Base-by-base conservation (phyloP, 192 early-diverging fungal species). In the Rhizophagus sp. region DNA sequence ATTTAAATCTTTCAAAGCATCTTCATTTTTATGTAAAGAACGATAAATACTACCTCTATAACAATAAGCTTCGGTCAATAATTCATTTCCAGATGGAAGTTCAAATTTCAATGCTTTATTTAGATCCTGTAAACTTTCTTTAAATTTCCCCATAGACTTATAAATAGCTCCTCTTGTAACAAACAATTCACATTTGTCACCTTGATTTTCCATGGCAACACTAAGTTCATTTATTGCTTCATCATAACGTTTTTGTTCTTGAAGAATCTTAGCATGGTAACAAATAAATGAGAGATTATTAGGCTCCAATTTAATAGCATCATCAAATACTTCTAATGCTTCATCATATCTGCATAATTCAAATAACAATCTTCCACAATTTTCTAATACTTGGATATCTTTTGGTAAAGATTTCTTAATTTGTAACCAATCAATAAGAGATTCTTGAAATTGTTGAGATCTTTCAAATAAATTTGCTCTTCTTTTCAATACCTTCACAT, bases 1-100 rank as follows among this genome's bases (percentile, higher is more conserved):
- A 47, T 76, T 76, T 22, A 76, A 76, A 76, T 76, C 74, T 24
- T n/a, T 39, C 44, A 76, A 76, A 39, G 74, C 74, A 3, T 61
- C 30, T 1, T 76, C 17, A 7, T 62, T 24, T 9, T 62, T 22
- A 39, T 63, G 17, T 19, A 22, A 24, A 36, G 24, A n/a, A 27
- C 33, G 19, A 19, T 62, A 62, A n/a, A 76, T n/a, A 33, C 30
- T 30, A 15, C 74, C 74, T 39, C 74, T 44, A 12, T 34, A 62
- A 75, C 74, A 62, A 12, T 62, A 62, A 19, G 57, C 41, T n/a
- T 15, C 19, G 39, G 24, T 33, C 57, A 62, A 47, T 49, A n/a
- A 44, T 72, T 72, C 6, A 24, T 22, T 24, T 34, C 4, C 33
- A 9, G 27, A 1, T 19, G 11, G 11, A 47, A 47, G 10, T 12